Evolutionary conservation across 164 flowering plant species (phyloP), one percentile per base, ranked within the genome.

Genomic region (Vitis amurensis): DNA sequence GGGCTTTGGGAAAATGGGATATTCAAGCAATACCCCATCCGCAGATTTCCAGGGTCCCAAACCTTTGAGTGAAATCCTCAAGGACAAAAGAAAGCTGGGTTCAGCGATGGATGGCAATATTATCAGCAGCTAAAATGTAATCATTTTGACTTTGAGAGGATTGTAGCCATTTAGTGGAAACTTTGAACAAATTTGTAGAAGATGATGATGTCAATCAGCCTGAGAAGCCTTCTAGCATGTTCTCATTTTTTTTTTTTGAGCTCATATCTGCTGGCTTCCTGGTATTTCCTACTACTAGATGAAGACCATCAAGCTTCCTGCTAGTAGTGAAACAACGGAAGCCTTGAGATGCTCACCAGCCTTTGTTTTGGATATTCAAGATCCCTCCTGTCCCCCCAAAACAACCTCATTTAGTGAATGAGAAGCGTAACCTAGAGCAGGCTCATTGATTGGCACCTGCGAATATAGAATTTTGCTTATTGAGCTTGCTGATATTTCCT

Each of bases 41-140:
- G 69, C 61, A 30, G 78, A 76, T 63, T 87, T 89, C 64, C 73
- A 81, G 73, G 90, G 87, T 50, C 91, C 89, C 5, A 89, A 84
- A 74, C 83, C 88, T 48, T 70, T 85, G 59, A 82, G 78, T 66
- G 90, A 84, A 74, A 80, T 89, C 29, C 83, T 86, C 23, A 73
- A 81, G 70, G 82, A 76, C 19, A 89, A 85, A 68, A 64, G 59
- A 50, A 85, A 47, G 70, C 8, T 44, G 30, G 68, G 50, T 55
- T 59, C 72, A 9, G 64, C 49, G 44, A 52, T 30, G 29, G 74
- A 80, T 13, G 73, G 49, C 63, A 30, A 51, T 55, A 47, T 13
- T 51, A 57, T 56, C n/a, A 37, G 71, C 53, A 67, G 71, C 31
- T 60, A 17, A 69, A 50, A 59, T 47, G 27, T 27, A 50, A 68